Base-by-base conservation (phyloP, 805 yeast species). In the Myxozyma monticola region DNA sequence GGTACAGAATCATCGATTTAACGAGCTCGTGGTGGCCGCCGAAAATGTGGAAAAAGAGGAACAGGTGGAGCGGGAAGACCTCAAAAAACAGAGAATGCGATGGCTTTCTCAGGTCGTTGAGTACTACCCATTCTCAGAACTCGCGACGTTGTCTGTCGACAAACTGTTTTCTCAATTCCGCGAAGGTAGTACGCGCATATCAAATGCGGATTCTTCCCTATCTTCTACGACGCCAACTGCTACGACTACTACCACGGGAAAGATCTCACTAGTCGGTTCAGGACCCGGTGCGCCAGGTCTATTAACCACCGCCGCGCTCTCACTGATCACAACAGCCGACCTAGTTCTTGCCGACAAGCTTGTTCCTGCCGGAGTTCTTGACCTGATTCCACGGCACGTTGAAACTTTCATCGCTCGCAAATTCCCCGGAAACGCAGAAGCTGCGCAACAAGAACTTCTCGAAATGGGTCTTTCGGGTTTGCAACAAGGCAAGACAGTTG, bases 401-500 rank as follows among this genome's bases (percentile, higher is more conserved):
- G 83, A 82, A 38, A 72, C 84, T 3, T 88, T 85, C 65, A 89
- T 91, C 51, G 98, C 98, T 1, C 77, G 88, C 35, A 91, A 91
- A 67, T 91, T 89, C 70, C 98, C 98, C 2, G 98, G 98, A 1
- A 91, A 91, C 65, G 97, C 98, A 1, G 96, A 89, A 62, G 77
- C 78, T 41, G 98, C 98, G 0, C 98, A 91, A 68, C 77, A 85
- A 52, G 96, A 91, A 67, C 74, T 91, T 37, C 70, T 88, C 29
- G 71, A 75, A n/a, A 66, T 83, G 57, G 97, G 96, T 0, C 68
- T 91, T 15, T 76, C 75, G 29, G 84, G 82, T 0, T 66, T 88
- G 22, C 57, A 72, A 24, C 67, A 75, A 44, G 96, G 96, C 14
- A 75, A 79, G 61, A 80, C 79, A 49, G 96, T 91, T 1, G 95